Evolutionary conservation across 139 green algal genomes (phyloP), one percentile per base, ranked within the genome.

Genomic region (Mychonastes homosphaera): DNA sequence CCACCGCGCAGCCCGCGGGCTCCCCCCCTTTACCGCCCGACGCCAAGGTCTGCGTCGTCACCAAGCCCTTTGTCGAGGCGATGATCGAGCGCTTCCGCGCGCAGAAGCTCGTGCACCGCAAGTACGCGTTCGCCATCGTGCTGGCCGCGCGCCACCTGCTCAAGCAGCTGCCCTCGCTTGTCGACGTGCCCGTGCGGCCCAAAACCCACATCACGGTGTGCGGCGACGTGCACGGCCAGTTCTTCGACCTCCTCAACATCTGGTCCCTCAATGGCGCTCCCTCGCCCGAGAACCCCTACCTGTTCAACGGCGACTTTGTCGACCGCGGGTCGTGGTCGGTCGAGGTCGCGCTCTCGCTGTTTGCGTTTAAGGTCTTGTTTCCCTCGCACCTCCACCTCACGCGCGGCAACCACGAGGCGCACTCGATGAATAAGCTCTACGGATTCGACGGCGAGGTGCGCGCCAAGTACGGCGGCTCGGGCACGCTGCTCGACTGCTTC

Each of bases 261-360:
- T 99, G 90, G 54, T 73, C 95, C 28, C 62, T 98, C 28, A 96
- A 97, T 63, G 92, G 92, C 2, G 30, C 77, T 33, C 92, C 92
- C 13, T 82, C 68, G 4, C 23, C 74, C 12, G 69, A 78, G 19
- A 97, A 98, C 72, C 92, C 90, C 7, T 99, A 98, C 81, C 67
- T 99, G 3, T 99, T 99, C 78, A 99, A 99, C 49, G 92, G 92
- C 34, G 90, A 97, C 78, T 97, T 98, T 76, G 91, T 98, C 48
- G 92, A 99, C 71, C 81, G 92, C 29, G 92, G 92, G 9, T 90
- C 76, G 13, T 98, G 88, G 64, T 89, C 74, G 26, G 69, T 86
- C 32, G 92, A 99, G 68, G 84, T 95, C 46, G 96, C 98, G 32
- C 56, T 98, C 48, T 84, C 89, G 10, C 81, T 98, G 66, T 73